phyloP scores from a whole-genome alignment of 2,329 filamentous ascomycete species.

The Knufia petricola region DNA sequence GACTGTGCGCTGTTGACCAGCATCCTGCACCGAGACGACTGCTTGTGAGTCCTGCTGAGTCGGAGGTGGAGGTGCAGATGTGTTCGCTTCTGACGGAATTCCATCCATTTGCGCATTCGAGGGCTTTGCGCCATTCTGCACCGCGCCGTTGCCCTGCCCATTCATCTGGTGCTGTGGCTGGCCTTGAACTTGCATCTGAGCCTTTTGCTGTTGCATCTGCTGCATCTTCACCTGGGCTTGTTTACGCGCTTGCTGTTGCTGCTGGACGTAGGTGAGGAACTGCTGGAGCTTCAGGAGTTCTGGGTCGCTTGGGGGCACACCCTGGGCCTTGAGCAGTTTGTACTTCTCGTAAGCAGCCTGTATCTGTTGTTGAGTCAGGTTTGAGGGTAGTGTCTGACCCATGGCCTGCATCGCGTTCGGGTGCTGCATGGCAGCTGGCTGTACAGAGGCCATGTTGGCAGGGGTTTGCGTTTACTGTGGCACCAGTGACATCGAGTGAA shows the following conservation, averaged over 20 bases:
- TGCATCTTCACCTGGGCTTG: conserved; percentile 44
- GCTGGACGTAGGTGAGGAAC: conserved; percentile 63
- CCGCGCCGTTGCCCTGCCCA: conserved; percentile 29
- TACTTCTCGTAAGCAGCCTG: conserved; percentile 65
- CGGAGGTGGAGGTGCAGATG: conserved; percentile 20
- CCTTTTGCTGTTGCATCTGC: conserved; percentile 28
- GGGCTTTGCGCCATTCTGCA: conserved; percentile 27
- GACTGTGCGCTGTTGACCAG: conserved; percentile 25
- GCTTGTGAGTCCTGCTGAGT: conserved; percentile 25
- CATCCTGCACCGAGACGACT: conserved; percentile 11
- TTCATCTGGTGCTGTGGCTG: conserved; percentile 22
- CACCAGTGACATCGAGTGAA: conserved; percentile 17
- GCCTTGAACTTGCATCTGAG: conserved; percentile 37
- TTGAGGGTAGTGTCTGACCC: conserved; percentile 46
- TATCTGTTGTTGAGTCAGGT: conserved; percentile 65
- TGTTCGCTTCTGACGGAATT: conserved; percentile 22
- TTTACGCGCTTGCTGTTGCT: conserved; percentile 52
- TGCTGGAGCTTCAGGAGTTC: conserved; percentile 76
- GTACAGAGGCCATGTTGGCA: conserved; percentile 67
- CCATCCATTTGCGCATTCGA: conserved; percentile 22
- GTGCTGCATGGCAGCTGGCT: conserved; percentile 60
- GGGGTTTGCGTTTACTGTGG: conserved; percentile 11
- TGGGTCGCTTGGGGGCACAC: conserved; percentile 71
- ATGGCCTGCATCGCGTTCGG: conserved; percentile 37
- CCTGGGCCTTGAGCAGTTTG: conserved; percentile 76